Conservation (phyloP, 2,329 filamentous ascomycete species). For the Fusarium dimerum region DNA sequence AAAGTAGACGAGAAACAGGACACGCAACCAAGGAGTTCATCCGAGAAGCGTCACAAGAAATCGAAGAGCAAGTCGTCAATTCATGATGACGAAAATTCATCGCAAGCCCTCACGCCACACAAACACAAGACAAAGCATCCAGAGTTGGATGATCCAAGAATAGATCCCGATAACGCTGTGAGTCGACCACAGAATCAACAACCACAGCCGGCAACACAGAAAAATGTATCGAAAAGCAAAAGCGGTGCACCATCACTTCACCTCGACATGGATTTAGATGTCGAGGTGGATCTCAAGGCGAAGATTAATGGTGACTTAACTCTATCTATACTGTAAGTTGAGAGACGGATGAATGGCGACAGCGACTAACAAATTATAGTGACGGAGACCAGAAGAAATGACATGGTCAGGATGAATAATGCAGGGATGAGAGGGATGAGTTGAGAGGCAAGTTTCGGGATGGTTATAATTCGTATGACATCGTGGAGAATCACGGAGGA, state of each 20-base stretch:
- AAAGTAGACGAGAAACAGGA: neutral
- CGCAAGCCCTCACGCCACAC: neutral
- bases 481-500: too few species aligned
- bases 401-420: too few species aligned
- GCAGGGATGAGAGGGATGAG: too few species aligned
- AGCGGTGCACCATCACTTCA: slow-evolving; percentile 12
- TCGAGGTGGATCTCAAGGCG: slow-evolving; percentile 14
- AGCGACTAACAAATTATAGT: too few species aligned
- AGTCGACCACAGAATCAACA: neutral
- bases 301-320: slow-evolving; percentile 16
- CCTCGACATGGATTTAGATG: slow-evolving; percentile 15
- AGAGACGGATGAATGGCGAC: too few species aligned
- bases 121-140: neutral
- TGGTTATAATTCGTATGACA: too few species aligned
- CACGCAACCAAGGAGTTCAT: neutral
- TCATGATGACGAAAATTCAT: neutral
- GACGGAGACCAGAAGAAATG: too few species aligned
- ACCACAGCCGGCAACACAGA: neutral
- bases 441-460: too few species aligned
- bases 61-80: neutral
- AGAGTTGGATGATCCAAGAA: neutral
- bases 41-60: neutral
- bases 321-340: slow-evolving; percentile 9
- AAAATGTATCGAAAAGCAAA: slow-evolving; percentile 1
- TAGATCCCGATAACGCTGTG: neutral